Conservation (phyloP, 331 rosid species). For the Rhamnella rubrinervis region DNA sequence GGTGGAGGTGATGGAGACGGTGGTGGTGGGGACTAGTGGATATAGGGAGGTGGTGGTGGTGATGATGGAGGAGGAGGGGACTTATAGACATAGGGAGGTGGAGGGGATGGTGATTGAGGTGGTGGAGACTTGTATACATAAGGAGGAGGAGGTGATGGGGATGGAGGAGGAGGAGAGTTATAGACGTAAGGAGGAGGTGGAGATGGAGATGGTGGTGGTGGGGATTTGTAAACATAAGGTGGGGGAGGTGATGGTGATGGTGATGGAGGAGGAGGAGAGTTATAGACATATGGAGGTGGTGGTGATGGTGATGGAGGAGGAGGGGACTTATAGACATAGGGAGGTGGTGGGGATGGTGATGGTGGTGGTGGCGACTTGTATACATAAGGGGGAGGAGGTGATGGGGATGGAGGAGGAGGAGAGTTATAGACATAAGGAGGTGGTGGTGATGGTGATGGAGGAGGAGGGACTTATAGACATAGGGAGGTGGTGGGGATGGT, state of each 20-base stretch:
- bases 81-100: background rate
- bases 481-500: background rate
- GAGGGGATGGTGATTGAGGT: background rate
- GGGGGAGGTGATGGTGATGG: background rate
- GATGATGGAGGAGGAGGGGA: background rate
- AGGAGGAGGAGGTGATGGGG: background rate
- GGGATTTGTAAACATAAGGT: background rate
- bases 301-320: background rate
- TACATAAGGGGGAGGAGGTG: background rate
- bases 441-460: background rate
- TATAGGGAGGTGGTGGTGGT: background rate
- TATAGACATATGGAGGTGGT: background rate
- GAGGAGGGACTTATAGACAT: background rate
- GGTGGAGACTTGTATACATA: background rate
- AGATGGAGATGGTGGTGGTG: background rate
- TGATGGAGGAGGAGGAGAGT: background rate
- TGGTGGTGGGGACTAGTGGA: background rate
- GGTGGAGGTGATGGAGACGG: background rate
- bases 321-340: background rate
- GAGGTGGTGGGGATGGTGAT: background rate
- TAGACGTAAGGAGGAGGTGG: background rate
- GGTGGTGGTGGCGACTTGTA: background rate
- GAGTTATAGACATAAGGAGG: background rate
- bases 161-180: background rate
- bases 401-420: background rate